These are phyloP conservation scores for Jimgerdemannia flammicorona DNA, from an alignment of 192 early-diverging fungal genomes.

Conservation along the genomic window DNA sequence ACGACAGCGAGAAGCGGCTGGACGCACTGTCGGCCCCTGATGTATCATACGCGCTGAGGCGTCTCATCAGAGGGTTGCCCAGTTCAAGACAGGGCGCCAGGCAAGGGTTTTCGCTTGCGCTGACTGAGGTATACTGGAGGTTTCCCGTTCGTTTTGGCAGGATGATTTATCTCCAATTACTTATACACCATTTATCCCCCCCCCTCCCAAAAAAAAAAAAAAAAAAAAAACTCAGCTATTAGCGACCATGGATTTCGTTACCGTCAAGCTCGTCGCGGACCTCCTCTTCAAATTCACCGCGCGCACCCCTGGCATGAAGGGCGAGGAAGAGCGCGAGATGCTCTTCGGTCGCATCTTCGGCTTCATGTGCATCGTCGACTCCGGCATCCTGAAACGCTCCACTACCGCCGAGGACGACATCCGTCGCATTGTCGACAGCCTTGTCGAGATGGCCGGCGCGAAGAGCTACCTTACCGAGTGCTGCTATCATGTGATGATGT, in stretches of 20 bases:
- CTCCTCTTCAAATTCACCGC: slow-evolving; percentile 66
- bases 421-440: slow-evolving; percentile 58
- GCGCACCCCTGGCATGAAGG: slow-evolving; percentile 61
- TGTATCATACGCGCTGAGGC: slow-evolving; percentile 81
- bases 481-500: slow-evolving; percentile 68
- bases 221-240: slow-evolving; percentile 24
- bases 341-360: slow-evolving; percentile 93
- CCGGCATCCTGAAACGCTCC: slow-evolving; percentile 65
- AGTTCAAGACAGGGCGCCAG: slow-evolving; percentile 84
- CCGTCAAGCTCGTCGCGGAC: slow-evolving; percentile 62
- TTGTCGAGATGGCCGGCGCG: slow-evolving; percentile 62
- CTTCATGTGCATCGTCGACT: slow-evolving; percentile 72
- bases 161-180: slow-evolving; percentile 1
- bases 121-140: slow-evolving; percentile 65
- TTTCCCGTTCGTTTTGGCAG: neutral
- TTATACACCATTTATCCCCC: neutral
- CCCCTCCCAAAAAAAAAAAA: slow-evolving; percentile 3
- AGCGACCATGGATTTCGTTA: slow-evolving; percentile 32
- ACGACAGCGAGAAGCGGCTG: slow-evolving; percentile 57
- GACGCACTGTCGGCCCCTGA: slow-evolving; percentile 69
- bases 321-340: slow-evolving; percentile 87
- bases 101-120: slow-evolving; percentile 93
- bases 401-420: slow-evolving; percentile 68
- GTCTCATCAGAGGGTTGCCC: slow-evolving; percentile 86
- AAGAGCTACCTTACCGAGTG: slow-evolving; percentile 84